Percentiles rank a stretch among this genome's conserved stretches.
phyloP scores from a whole-genome alignment of 1,284 basidiomycete genomes.

The Austroboletus niveus region DNA sequence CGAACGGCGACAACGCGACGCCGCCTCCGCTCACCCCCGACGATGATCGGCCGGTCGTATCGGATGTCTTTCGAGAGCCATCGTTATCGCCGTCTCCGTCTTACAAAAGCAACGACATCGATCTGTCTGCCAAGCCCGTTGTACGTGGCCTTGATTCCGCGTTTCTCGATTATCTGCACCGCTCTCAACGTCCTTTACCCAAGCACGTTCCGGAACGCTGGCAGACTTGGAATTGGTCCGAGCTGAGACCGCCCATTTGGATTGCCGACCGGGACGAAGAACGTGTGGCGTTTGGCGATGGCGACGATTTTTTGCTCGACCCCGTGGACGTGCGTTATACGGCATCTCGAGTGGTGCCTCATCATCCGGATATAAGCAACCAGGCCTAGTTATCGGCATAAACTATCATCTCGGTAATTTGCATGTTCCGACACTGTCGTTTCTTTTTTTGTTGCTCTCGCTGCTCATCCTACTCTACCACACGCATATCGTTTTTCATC shows the following conservation, averaged over 20 bases:
- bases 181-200: conserved; percentile 20
- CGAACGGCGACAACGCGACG: conserved; percentile 29
- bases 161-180: conserved; percentile 15
- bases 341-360: conserved; percentile 13
- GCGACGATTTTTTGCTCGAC: conserved; percentile 15
- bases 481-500: conserved; percentile 17
- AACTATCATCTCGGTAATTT: conserved; percentile 9
- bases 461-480: conserved; percentile 21
- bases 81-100: conserved; percentile 28
- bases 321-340: conserved; percentile 11
- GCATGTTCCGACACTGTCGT: conserved; percentile 9
- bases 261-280: conserved; percentile 2
- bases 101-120: conserved; percentile 21
- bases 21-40: conserved; percentile 39
- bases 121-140: conserved; percentile 8
- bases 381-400: conserved; percentile 16
- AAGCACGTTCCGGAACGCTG: conserved; percentile 31
- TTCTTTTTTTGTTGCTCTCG: conserved; percentile 22
- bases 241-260: conserved; percentile 30
- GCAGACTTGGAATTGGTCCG: conserved; percentile 35
- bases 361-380: conserved; percentile 3
- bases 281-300: conserved; percentile 20
- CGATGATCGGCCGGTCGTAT: conserved; percentile 29
- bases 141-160: conserved; percentile 27
- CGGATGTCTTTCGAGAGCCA: conserved; percentile 17